Evolutionary conservation across 768 basidiomycete genomes (phyloP).

Genomic region (Leccinum subtestaceum): DNA sequence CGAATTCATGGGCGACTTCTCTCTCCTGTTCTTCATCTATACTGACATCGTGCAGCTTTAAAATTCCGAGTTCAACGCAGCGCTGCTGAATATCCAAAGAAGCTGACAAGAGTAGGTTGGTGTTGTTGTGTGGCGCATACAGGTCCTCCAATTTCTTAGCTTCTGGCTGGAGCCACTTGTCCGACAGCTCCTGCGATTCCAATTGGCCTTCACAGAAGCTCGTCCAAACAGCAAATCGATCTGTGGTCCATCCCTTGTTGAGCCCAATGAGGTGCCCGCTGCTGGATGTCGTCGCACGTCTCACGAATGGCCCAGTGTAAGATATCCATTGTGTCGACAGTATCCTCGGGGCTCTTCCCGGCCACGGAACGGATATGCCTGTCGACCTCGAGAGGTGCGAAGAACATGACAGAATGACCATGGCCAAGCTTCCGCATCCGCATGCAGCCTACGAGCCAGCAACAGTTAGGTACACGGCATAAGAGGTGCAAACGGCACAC

Average conservation of each 20-base stretch:
- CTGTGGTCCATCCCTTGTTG: slow-evolving; percentile 39
- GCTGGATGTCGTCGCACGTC: slow-evolving; percentile 40
- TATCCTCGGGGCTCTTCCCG: slow-evolving; percentile 4
- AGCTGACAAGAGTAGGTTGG: slow-evolving; percentile 1
- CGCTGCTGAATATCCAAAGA: slow-evolving; percentile 25
- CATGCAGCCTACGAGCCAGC: slow-evolving; percentile 44
- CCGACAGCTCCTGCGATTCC: not conserved
- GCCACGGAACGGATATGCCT: slow-evolving; percentile 31
- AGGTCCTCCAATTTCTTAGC: slow-evolving; percentile 37
- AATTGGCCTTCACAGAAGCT: slow-evolving; percentile 11
- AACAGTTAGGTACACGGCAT: not conserved
- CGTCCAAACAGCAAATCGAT: slow-evolving; percentile 24
- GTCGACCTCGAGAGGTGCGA: slow-evolving; percentile 44
- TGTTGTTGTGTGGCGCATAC: slow-evolving; percentile 20
- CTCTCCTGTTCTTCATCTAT: slow-evolving; percentile 47
- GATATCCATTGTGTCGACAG: slow-evolving; percentile 33
- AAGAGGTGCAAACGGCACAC: not conserved
- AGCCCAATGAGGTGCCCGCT: slow-evolving; percentile 40
- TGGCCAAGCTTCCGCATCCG: slow-evolving; percentile 50
- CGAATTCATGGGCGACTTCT: slow-evolving; percentile 38
- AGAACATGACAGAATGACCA: slow-evolving; percentile 48
- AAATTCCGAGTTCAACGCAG: slow-evolving; percentile 28
- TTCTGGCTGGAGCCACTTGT: slow-evolving; percentile 40
- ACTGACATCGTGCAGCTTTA: slow-evolving; percentile 4
- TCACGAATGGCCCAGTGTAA: slow-evolving; percentile 45